Conservation (phyloP, 192 early-diverging fungal genomes). For the Lobulomyces angularis region DNA sequence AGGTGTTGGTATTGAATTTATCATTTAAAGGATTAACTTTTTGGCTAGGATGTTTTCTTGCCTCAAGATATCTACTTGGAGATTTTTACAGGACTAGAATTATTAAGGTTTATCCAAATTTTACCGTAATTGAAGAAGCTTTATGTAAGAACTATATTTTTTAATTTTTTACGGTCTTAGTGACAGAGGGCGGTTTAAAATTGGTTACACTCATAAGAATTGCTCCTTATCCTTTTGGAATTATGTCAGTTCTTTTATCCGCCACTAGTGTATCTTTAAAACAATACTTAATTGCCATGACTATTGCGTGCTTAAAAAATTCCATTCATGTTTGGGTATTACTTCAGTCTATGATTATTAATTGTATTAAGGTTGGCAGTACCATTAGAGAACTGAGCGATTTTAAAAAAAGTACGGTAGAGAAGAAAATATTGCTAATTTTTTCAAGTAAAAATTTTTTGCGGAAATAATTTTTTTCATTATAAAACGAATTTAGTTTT, state of each 20-base stretch:
- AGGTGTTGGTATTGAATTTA: too few relatives aligned
- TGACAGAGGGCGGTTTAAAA: slow-evolving; percentile 14
- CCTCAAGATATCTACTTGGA: slow-evolving; percentile 10
- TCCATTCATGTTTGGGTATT: slow-evolving; percentile 15
- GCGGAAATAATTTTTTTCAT: too few relatives aligned
- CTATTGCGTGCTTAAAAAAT: slow-evolving; percentile 11
- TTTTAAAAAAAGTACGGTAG: too few relatives aligned
- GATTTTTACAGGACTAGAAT: slow-evolving; percentile 4
- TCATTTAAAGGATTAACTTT: too few relatives aligned
- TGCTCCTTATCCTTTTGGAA: slow-evolving; percentile 59
- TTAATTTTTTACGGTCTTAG: too few relatives aligned
- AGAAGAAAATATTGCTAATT: too few relatives aligned
- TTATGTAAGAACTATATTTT: too few relatives aligned
- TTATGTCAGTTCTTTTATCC: slow-evolving; percentile 29
- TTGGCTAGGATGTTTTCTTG: slow-evolving; percentile 9
- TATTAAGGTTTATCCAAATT: slow-evolving; percentile 6
- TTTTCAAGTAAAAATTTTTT: too few relatives aligned
- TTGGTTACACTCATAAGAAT: slow-evolving; percentile 48
- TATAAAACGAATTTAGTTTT: too few relatives aligned
- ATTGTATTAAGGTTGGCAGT: too few relatives aligned
- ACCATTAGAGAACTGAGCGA: slow-evolving; percentile 14
- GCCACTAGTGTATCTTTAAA: slow-evolving; percentile 8
- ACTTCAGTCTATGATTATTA: too few relatives aligned
- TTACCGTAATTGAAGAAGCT: slow-evolving; percentile 10
- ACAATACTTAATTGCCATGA: slow-evolving; percentile 7